Base-by-base conservation (phyloP, 208 protist genomes). In the Trypanosoma congolense region DNA sequence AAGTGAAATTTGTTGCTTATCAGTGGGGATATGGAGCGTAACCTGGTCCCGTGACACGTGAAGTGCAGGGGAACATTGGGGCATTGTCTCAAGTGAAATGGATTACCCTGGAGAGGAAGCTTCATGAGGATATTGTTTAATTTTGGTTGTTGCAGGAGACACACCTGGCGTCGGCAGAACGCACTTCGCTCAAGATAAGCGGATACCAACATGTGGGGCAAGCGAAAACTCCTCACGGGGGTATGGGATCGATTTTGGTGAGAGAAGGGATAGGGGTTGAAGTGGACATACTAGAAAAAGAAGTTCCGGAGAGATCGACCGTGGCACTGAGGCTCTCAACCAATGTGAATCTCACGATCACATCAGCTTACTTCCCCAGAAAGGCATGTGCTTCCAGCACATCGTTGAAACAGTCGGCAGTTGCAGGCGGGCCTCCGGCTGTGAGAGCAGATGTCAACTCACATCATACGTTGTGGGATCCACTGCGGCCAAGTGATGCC, bases 121-220 rank as follows among this genome's bases (percentile, higher is more conserved):
- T 55, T 24, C 30, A 48, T 14, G 53, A 58, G 19, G 40, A 41
- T 12, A 48, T 21, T n/a, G 40, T 48, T 1, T n/a, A 22, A 0
- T 58, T 58, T 47, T 58, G 53, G 21, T 36, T 58, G 4, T 25
- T 58, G 24, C 19, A 26, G 40, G 38, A 48, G 35, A 35, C 19
- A 4, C 8, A 36, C 24, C 14, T 58, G 5, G 19, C 38, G 5
- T 8, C n/a, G 1, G 31, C 9, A n/a, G 40, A 58, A 47, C 43
- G n/a, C 19, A 47, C 18, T 38, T 16, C 6, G 56, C 25, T 65
- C 33, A 48, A 36, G n/a, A 58, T 58, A 33, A n/a, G 24, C 22
- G 59, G 44, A 40, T 65, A 56, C 35, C 46, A 65, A 35, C 49
- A 65, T 36, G 21, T 56, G 24, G 49, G 59, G 4, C 4, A 49